Percentiles rank a stretch among this genome's conserved stretches.
phyloP scores from a whole-genome alignment of 2,329 filamentous ascomycete species.

The Pseudocercospora pini-densiflorae region DNA sequence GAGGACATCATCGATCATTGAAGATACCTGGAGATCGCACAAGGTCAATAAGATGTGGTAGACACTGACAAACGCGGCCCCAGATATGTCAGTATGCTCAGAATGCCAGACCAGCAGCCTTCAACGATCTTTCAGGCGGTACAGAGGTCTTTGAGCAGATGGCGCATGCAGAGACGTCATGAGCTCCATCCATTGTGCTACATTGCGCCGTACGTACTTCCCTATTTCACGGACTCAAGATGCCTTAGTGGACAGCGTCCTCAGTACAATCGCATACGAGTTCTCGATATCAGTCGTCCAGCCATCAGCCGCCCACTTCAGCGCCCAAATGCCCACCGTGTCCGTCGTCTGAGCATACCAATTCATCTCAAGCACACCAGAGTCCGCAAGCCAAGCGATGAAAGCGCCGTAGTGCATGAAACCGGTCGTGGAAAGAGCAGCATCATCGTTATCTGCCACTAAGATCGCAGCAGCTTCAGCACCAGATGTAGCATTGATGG shows the following conservation, averaged over 20 bases:
- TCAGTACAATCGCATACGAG: neutral
- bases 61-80: too few relatives aligned
- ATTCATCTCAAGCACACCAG: constrained; percentile 1
- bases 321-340: neutral
- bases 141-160: too few relatives aligned
- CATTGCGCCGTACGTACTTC: too few relatives aligned
- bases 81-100: too few relatives aligned
- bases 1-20: too few relatives aligned
- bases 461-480: neutral
- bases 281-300: neutral
- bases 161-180: too few relatives aligned
- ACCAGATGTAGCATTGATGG: neutral
- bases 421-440: neutral
- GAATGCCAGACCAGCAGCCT: too few relatives aligned
- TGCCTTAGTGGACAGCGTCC: neutral
- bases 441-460: neutral
- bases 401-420: neutral
- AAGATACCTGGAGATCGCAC: too few relatives aligned
- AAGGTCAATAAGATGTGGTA: too few relatives aligned
- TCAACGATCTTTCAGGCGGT: too few relatives aligned
- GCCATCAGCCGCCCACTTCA: neutral
- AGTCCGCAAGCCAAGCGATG: neutral
- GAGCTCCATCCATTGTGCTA: too few relatives aligned
- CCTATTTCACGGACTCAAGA: too few relatives aligned
- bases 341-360: neutral